phyloP scores from a whole-genome alignment of 2,329 filamentous ascomycete species.

The Cytospora piceae region DNA sequence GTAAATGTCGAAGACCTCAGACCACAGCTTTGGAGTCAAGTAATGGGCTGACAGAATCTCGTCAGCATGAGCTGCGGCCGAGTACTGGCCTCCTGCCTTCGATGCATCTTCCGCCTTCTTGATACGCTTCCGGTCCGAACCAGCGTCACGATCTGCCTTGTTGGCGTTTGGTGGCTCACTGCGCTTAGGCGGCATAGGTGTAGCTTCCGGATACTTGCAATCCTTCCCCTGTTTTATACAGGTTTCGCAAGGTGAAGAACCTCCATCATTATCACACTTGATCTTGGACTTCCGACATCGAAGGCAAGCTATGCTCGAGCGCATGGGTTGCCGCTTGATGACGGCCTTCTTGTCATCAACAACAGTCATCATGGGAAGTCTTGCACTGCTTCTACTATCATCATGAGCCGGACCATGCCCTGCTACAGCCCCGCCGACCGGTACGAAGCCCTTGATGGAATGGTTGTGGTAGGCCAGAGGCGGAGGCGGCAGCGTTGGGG shows the following conservation, averaged over 20 bases:
- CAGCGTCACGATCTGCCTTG: conserved; percentile 48
- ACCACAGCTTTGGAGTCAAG: conserved; percentile 68
- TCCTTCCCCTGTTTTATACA: conserved; percentile 74
- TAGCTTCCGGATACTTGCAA: conserved; percentile 69
- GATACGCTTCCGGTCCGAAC: conserved; percentile 54
- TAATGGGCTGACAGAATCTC: conserved; percentile 66
- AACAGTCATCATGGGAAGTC: conserved; percentile 39
- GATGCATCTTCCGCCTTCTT: conserved; percentile 49
- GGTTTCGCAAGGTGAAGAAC: conserved; percentile 71
- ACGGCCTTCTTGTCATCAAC: conserved; percentile 48
- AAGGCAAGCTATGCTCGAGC: conserved; percentile 79
- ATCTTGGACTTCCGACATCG: conserved; percentile 81
- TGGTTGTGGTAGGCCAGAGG: conserved; percentile 33
- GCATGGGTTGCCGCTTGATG: conserved; percentile 61
- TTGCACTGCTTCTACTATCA: conserved; percentile 34
- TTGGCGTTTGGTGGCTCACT: conserved; percentile 39
- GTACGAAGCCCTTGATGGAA: conserved; percentile 28
- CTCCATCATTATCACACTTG: conserved; percentile 81
- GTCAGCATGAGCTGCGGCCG: conserved; percentile 47
- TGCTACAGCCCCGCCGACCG: conserved; percentile 18
- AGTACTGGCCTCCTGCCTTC: conserved; percentile 44
- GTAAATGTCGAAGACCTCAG: conserved; percentile 70
- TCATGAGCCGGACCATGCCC: conserved; percentile 31
- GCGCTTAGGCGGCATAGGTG: conserved; percentile 43
- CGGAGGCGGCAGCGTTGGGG: conserved; percentile 35